Conservation (phyloP, 164 flowering plant genomes). For the grape (Vitis vinifera) region DNA sequence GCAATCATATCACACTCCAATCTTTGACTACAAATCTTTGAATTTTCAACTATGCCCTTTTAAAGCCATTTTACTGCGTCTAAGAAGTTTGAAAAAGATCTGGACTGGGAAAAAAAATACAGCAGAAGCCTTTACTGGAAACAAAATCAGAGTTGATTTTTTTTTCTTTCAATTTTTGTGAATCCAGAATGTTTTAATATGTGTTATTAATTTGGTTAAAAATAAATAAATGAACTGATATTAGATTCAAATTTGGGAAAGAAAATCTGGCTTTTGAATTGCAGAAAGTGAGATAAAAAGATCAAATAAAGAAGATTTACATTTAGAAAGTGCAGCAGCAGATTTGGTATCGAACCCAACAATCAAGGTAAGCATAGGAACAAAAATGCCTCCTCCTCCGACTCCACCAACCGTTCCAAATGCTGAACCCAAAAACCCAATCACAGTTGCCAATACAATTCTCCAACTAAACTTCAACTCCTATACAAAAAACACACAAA, state of each 20-base stretch:
- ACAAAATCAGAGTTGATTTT: too few relatives aligned
- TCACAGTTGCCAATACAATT: conserved; percentile 62
- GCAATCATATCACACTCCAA: conserved; percentile 9
- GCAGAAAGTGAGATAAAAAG: background rate
- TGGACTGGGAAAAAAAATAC: too few relatives aligned
- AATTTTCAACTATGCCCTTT: too few relatives aligned
- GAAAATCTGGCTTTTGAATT: too few relatives aligned
- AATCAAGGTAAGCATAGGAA: conserved; percentile 89
- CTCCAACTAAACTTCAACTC: conserved; percentile 78
- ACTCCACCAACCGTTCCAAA: conserved; percentile 96
- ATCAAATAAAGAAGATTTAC: conserved; percentile 28
- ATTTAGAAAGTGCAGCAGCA: conserved; percentile 97
- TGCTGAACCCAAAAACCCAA: conserved; percentile 89
- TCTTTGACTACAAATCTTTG: too few relatives aligned
- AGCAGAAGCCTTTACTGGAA: too few relatives aligned
- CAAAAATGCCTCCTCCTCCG: conserved; percentile 98
- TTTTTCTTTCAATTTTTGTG: too few relatives aligned
- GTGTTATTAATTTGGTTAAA: too few relatives aligned
- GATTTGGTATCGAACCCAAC: conserved; percentile 95
- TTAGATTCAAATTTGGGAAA: too few relatives aligned
- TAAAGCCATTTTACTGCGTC: too few relatives aligned
- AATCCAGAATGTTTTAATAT: too few relatives aligned
- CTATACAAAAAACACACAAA: conserved; percentile 30
- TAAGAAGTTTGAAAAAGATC: background rate
- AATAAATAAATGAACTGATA: too few relatives aligned